These are phyloP conservation scores for Mycena crocata DNA, from an alignment of 768 basidiomycete species.

Conservation along the genomic window DNA sequence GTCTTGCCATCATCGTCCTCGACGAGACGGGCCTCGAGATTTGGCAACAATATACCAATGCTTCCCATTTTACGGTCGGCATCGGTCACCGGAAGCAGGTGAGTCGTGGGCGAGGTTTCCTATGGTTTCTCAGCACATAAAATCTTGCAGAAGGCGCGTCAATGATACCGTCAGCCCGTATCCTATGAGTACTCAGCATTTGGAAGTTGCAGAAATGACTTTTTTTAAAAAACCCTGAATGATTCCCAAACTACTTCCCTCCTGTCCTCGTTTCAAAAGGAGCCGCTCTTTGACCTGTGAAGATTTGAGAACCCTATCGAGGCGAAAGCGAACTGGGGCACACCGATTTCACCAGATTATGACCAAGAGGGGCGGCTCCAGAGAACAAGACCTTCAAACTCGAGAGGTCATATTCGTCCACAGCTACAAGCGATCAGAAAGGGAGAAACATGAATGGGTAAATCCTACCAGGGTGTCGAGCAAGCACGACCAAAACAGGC, in stretches of 20 bases:
- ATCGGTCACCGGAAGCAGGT: slow-evolving; percentile 61
- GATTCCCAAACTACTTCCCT: slow-evolving; percentile 55
- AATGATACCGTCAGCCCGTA: slow-evolving; percentile 86
- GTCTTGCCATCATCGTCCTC: slow-evolving; percentile 61
- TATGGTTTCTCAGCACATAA: too few species aligned
- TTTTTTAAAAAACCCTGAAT: slow-evolving; percentile 62
- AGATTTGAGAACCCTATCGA: slow-evolving; percentile 19
- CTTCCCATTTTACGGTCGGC: slow-evolving; percentile 66
- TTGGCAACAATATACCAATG: slow-evolving; percentile 77
- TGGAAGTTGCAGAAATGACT: background rate
- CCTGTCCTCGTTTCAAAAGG: slow-evolving; percentile 48
- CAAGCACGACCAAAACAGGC: slow-evolving; percentile 83
- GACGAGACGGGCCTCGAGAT: slow-evolving; percentile 81
- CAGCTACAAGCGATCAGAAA: slow-evolving; percentile 50
- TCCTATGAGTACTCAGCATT: slow-evolving; percentile 50
- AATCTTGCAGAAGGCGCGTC: too few species aligned
- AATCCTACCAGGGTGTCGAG: slow-evolving; percentile 73
- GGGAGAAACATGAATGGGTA: background rate
- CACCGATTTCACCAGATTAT: slow-evolving; percentile 64
- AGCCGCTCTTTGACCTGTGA: slow-evolving; percentile 51
- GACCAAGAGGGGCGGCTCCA: slow-evolving; percentile 86
- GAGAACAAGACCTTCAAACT: slow-evolving; percentile 69
- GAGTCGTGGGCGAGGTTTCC: slow-evolving; percentile 84
- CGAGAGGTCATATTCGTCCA: slow-evolving; percentile 75
- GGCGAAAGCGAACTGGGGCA: slow-evolving; percentile 32